A percentile compares a stretch with the other conserved stretches of the same genome.
phyloP scores from a whole-genome alignment of 768 basidiomycete species.

The Phlebiopsis gigantea region DNA sequence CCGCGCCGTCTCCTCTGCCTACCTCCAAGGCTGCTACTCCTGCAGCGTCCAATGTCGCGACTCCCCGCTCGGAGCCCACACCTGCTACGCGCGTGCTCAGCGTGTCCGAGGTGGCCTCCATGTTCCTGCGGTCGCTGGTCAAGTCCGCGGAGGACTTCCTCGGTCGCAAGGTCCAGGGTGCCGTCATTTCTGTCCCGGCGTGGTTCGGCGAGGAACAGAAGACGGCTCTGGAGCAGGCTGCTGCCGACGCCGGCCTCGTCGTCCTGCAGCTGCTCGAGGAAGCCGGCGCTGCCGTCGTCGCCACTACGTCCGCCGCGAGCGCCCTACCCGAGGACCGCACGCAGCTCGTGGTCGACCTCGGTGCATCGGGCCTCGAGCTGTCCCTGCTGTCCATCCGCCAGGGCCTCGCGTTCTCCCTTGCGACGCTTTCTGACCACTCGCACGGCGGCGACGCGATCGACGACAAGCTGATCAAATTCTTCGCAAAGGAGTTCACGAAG shows the following conservation, averaged over 20 bases:
- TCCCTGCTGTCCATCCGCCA: constrained; percentile 69
- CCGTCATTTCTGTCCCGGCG: constrained; percentile 79
- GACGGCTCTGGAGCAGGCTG: constrained; percentile 67
- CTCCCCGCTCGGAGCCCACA: constrained; percentile 68
- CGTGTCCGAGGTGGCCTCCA: constrained; percentile 74
- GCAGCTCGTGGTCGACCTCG: constrained; percentile 77
- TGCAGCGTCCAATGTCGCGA: constrained; percentile 51
- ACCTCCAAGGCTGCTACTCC: constrained; percentile 63
- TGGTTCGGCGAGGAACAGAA: constrained; percentile 69
- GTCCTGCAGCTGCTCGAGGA: constrained; percentile 89
- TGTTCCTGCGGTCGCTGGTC: constrained; percentile 82
- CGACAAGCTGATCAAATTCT: constrained; percentile 81
- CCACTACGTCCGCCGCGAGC: constrained; percentile 42
- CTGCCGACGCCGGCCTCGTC: constrained; percentile 72
- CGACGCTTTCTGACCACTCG: constrained; percentile 37
- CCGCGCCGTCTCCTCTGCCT: constrained; percentile 66
- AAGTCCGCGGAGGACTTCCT: constrained; percentile 90
- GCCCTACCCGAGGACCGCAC: constrained; percentile 57
- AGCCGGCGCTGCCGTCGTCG: constrained; percentile 67
- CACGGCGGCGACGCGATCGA: constrained; percentile 73
- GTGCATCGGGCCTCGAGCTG: constrained; percentile 65
- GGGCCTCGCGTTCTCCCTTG: constrained; percentile 65
- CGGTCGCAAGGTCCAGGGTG: constrained; percentile 69
- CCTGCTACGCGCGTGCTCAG: constrained; percentile 67
- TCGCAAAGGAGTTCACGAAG: constrained; percentile 94